phyloP scores from a whole-genome alignment of 2,329 filamentous ascomycete species.

The Phialophora tarda region DNA sequence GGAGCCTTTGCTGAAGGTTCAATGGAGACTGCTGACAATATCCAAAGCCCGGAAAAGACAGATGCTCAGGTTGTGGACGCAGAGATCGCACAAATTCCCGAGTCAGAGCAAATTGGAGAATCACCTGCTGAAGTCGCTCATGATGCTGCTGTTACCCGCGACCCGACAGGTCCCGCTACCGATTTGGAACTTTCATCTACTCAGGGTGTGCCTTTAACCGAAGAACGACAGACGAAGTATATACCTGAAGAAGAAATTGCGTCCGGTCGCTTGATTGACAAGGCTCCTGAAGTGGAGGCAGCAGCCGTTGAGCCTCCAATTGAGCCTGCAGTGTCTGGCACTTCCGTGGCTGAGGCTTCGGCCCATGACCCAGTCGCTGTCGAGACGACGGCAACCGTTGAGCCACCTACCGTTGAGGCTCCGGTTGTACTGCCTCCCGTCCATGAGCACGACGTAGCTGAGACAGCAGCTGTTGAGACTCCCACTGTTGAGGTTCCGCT shows the following conservation, averaged over 20 bases:
- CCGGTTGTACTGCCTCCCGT: conserved; percentile 3
- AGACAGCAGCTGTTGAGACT: neutral
- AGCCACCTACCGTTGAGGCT: neutral
- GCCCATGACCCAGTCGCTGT: neutral
- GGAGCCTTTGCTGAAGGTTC: neutral
- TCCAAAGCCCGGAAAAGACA: neutral
- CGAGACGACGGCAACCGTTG: neutral
- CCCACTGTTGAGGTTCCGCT: neutral
- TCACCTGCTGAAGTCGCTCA: neutral
- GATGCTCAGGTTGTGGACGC: neutral
- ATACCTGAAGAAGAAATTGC: neutral
- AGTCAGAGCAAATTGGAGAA: neutral
- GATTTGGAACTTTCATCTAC: neutral
- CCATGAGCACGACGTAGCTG: neutral
- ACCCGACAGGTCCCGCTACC: neutral
- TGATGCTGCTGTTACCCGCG: neutral
- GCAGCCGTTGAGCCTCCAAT: neutral
- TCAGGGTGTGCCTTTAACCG: too few relatives aligned
- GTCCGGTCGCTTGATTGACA: neutral
- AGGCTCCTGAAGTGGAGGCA: neutral
- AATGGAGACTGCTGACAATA: neutral
- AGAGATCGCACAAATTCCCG: neutral
- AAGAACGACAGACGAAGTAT: neutral
- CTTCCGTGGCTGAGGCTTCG: neutral
- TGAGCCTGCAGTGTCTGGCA: neutral